Evolutionary conservation across 2,329 filamentous ascomycete genomes (phyloP).

Genomic region (Neopestalotiopsis rosae): DNA sequence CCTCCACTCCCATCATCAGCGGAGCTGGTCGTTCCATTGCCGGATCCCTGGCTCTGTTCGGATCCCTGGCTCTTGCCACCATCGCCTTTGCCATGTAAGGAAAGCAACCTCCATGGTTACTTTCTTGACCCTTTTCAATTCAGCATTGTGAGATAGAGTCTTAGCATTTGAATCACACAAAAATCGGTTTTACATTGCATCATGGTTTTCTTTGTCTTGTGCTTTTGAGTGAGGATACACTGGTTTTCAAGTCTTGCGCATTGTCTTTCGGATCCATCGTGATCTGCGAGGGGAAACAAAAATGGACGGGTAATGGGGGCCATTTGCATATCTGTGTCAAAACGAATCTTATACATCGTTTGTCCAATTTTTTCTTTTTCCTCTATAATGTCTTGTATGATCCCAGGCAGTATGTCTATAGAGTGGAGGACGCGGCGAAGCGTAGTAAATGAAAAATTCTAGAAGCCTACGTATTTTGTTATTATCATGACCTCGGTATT

Average conservation of each 20-base stretch:
- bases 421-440: neutral
- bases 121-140: neutral
- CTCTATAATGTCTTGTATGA: neutral
- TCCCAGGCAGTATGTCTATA: neutral
- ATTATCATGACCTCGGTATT: neutral
- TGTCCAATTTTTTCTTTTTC: neutral
- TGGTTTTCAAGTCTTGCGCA: neutral
- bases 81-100: neutral
- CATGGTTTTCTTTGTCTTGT: neutral
- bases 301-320: neutral
- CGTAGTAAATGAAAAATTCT: neutral
- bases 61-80: neutral
- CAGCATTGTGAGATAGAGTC: neutral
- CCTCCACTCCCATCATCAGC: neutral
- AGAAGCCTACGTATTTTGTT: neutral
- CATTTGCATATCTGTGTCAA: neutral
- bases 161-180: neutral
- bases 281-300: neutral
- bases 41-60: neutral
- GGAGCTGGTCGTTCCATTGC: neutral
- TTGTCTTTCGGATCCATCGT: neutral
- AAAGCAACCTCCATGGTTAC: neutral
- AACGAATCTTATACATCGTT: neutral
- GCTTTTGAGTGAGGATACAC: neutral
- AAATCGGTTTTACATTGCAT: neutral